Base-by-base conservation (phyloP, 2,329 filamentous ascomycete species). In the Colletotrichum limetticola region DNA sequence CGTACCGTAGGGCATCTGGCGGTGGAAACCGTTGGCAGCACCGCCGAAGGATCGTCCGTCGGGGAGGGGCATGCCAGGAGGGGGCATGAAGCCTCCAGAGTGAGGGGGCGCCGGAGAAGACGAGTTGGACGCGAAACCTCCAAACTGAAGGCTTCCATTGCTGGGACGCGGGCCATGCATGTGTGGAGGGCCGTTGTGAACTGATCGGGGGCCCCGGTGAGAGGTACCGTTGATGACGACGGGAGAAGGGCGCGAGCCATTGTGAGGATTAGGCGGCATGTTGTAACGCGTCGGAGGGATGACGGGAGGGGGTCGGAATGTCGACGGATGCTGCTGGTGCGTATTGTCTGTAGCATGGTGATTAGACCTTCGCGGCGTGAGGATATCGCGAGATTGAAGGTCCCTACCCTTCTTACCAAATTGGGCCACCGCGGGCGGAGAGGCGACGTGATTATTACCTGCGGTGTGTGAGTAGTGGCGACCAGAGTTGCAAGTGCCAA, bases 101-200 rank as follows among this genome's bases (percentile, higher is more conserved):
- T 81, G 83, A 65, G 88, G 88, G 55, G 86, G 86, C 24, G 83
- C 88, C 1, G 90, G 90, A 5, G 90, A 92, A 1, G 90, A 88
- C 66, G 85, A 87, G 76, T 88, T 87, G 14, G 90, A 91, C 22
- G 85, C 86, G 74, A 89, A 87, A 7, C 83, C 84, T 42, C 88
- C 88, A 76, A 91, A 91, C 74, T 90, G 85, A 5, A 91, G 81
- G 78, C 86, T 90, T 49, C 87, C 85, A 71, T 86, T 86, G 78
- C 87, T 91, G 16, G 85, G 85, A 66, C 88, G 89, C 53, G 85
- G 79, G 64, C 89, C 87, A 75, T 90, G 88, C 76, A 87, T 79
- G 37, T 78, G 79, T 24, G 77, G 78, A 19, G 78, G 83, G 28
- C 81, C 81, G 55, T 82, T 82, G 42, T 81, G 78, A 30, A 79